phyloP scores from a whole-genome alignment of 495 filamentous ascomycete genomes.

The Xylaria scruposa region DNA sequence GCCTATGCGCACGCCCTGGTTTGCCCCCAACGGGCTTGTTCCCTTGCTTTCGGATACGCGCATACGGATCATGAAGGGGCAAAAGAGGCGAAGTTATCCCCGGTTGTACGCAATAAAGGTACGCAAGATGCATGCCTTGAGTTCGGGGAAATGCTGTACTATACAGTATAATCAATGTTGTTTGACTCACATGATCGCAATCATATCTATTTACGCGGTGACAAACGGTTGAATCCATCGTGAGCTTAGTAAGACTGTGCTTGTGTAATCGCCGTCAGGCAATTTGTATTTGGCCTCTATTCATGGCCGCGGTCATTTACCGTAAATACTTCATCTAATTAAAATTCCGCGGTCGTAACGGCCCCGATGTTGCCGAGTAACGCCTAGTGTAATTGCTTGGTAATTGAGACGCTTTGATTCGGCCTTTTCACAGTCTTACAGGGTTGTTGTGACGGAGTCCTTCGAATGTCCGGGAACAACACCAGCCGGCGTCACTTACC shows the following conservation, averaged over 20 bases:
- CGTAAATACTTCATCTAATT: not conserved
- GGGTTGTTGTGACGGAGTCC: not conserved
- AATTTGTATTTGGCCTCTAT: not conserved
- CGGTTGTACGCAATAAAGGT: not conserved
- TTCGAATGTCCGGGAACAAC: conserved; percentile 7
- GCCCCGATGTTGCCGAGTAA: conserved; percentile 1
- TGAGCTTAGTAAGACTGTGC: conserved; percentile 7
- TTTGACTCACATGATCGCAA: not conserved
- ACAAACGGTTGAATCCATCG: not conserved
- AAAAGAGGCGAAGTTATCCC: not conserved
- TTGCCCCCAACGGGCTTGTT: not conserved
- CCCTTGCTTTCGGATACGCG: not conserved
- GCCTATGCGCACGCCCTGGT: not conserved
- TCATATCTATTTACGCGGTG: not conserved
- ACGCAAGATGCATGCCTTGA: not conserved
- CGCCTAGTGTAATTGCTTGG: conserved; percentile 12
- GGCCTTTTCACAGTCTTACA: not conserved
- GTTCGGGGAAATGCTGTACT: not conserved
- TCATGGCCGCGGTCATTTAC: not conserved
- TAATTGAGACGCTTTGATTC: conserved; percentile 13
- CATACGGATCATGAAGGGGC: conserved; percentile 8
- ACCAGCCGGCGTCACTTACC: not conserved
- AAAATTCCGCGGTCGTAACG: not conserved
- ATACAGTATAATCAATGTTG: not conserved
- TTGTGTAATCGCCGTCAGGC: not conserved